A percentile compares a stretch with the other conserved stretches of the same genome.
These are phyloP conservation scores for Rhizopogon vesiculosus DNA, from an alignment of 768 basidiomycete genomes.

Conservation along the genomic window DNA sequence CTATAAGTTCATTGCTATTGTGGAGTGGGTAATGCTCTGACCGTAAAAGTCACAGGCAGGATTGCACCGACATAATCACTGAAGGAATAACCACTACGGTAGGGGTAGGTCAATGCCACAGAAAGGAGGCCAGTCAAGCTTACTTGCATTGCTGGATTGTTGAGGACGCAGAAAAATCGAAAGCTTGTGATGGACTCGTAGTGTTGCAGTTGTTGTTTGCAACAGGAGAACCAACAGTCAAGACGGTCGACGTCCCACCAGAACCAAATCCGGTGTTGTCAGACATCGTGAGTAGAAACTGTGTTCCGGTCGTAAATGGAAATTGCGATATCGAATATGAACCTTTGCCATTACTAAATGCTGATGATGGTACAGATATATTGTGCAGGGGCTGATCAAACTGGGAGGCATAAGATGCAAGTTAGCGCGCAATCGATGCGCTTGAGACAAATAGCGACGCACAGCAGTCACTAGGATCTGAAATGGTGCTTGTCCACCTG, in stretches of 20 bases:
- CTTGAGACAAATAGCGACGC: slow-evolving; percentile 14
- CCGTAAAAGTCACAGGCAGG: slow-evolving; percentile 51
- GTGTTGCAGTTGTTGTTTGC: slow-evolving; percentile 44
- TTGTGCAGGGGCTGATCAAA: slow-evolving; percentile 52
- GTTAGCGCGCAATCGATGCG: neutral
- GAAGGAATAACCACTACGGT: slow-evolving; percentile 41
- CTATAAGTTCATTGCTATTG: neutral
- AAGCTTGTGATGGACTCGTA: slow-evolving; percentile 33
- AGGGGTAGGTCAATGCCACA: slow-evolving; percentile 3
- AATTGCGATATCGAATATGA: slow-evolving; percentile 43
- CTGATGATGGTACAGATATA: slow-evolving; percentile 46
- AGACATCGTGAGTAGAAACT: slow-evolving; percentile 61
- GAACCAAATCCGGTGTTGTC: slow-evolving; percentile 65
- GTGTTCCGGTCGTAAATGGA: slow-evolving; percentile 31
- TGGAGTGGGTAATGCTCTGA: slow-evolving; percentile 18
- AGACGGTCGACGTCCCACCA: slow-evolving; percentile 50
- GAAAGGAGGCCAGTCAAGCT: slow-evolving; percentile 8
- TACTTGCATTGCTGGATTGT: slow-evolving; percentile 61
- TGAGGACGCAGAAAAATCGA: slow-evolving; percentile 42
- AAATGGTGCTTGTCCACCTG: slow-evolving; percentile 59
- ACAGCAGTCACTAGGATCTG: slow-evolving; percentile 47
- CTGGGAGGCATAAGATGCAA: slow-evolving; percentile 24
- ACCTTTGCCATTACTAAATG: slow-evolving; percentile 50
- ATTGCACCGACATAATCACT: slow-evolving; percentile 38
- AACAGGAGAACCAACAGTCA: slow-evolving; percentile 43